Conservation (phyloP, 192 early-diverging fungal genomes). For the Coemansia sp. region DNA sequence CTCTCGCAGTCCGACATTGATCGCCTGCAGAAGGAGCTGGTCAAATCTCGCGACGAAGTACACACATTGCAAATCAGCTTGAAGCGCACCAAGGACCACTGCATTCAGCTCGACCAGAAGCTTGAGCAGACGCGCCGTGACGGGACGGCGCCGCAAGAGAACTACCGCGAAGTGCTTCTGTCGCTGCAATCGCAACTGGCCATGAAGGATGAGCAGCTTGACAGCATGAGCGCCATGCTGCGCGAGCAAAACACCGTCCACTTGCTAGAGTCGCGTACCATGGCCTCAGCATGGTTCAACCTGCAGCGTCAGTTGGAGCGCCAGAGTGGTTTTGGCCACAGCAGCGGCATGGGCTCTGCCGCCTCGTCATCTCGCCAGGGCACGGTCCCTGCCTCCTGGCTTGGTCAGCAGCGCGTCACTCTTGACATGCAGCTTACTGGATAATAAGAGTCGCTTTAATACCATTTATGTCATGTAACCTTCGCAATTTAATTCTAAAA, state of each 20-base stretch:
- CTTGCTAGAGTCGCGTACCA: conserved; percentile 72
- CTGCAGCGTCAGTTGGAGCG: conserved; percentile 54
- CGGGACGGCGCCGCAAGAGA: conserved; percentile 22
- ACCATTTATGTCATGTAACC: not conserved
- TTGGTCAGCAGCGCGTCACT: conserved; percentile 67
- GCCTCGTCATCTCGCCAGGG: conserved; percentile 27
- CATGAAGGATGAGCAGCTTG: conserved; percentile 54
- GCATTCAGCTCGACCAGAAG: conserved; percentile 32
- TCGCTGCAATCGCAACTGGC: conserved; percentile 55
- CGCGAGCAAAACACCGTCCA: conserved; percentile 57
- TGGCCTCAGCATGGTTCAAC: conserved; percentile 77
- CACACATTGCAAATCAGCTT: conserved; percentile 34
- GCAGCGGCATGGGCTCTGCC: conserved; percentile 35
- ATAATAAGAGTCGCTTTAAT: not conserved
- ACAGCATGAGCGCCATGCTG: conserved; percentile 68
- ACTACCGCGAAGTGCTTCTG: conserved; percentile 58
- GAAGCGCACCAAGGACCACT: conserved; percentile 51
- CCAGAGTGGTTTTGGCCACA: conserved; percentile 52
- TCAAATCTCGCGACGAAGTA: conserved; percentile 48
- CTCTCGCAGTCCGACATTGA: conserved; percentile 40
- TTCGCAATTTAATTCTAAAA: conserved; percentile 22
- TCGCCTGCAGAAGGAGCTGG: conserved; percentile 41
- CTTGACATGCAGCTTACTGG: conserved; percentile 59
- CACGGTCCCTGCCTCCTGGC: conserved; percentile 62
- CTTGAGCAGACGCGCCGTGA: conserved; percentile 14